Evolutionary conservation across 768 basidiomycete genomes (phyloP), one percentile per base, ranked within the genome.

Genomic region (Pleurotus sapidus): DNA sequence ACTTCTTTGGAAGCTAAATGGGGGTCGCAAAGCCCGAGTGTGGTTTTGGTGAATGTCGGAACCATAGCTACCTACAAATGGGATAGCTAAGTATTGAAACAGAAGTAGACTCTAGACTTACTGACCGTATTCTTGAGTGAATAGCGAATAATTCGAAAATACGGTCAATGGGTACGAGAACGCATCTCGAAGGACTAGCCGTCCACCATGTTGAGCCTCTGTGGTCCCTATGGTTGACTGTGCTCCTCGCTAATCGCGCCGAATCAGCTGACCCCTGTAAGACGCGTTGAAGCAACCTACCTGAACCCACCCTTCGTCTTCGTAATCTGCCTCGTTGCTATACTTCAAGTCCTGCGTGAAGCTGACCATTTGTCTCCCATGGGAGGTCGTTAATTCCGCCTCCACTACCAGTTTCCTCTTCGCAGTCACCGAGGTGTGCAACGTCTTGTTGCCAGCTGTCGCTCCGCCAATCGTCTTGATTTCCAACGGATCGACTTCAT

Each of bases 381-480:
- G 81, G 14, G 83, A 81, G 40, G 77, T 78, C 1, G 73, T 58
- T 54, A 86, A 72, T 54, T 78, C 69, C 1, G 81, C 72, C 63
- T 84, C 83, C 46, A 86, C 80, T 25, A 69, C 67, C 47, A 87
- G 54, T 47, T 67, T 68, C 3, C 74, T 75, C 37, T 69, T 75
- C 0, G 80, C 83, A 12, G 57, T 69, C 24, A 86, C 79, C 0
- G 77, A 82, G 38, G 87, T 72, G 62, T 76, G 79, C 40, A 84
- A 69, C 42, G 82, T 78, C 25, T 68, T 67, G 56, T 78, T 76
- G 9, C 59, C 67, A 18, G 67, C 57, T 4, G 72, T 70, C 55
- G 69, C 74, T 12, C 74, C 78, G 17, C 75, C 77, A 7, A 69
- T 75, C 23, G 72, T 76, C 20, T 74, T 67, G 25, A 68, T 64